These are phyloP conservation scores for Rhazya stricta DNA, from an alignment of 257 asterid species.

Conservation along the genomic window DNA sequence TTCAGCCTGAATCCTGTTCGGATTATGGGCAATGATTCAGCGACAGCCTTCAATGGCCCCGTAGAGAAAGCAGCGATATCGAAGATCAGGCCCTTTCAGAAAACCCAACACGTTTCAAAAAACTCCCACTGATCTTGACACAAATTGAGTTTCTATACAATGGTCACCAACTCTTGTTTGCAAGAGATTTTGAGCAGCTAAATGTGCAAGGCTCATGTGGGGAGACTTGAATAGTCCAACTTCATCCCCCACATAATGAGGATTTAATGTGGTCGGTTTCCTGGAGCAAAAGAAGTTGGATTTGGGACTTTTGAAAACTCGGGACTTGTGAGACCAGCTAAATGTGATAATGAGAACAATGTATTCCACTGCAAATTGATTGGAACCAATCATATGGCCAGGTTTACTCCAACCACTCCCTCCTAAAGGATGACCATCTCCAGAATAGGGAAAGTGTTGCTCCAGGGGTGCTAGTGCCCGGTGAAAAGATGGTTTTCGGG, in stretches of 20 bases:
- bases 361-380: not conserved
- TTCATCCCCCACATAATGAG: slow-evolving; percentile 22
- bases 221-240: slow-evolving; percentile 24
- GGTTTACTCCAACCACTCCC: slow-evolving; percentile 25
- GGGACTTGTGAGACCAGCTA: slow-evolving; percentile 22
- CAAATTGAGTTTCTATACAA: slow-evolving; percentile 30
- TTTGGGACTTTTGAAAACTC: slow-evolving; percentile 25
- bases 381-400: slow-evolving; percentile 44
- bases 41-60: too few species aligned
- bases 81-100: too few species aligned
- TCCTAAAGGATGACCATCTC: slow-evolving; percentile 50
- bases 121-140: slow-evolving; percentile 46
- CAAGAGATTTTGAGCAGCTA: slow-evolving; percentile 19
- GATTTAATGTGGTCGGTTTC: slow-evolving; percentile 18
- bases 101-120: too few species aligned
- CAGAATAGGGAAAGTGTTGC: slow-evolving; percentile 44
- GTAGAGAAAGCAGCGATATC: too few species aligned
- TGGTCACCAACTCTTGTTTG: slow-evolving; percentile 35
- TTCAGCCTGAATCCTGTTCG: too few species aligned
- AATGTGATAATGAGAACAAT: too few species aligned
- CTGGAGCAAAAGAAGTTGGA: slow-evolving; percentile 17
- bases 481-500: slow-evolving; percentile 28
- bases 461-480: slow-evolving; percentile 40
- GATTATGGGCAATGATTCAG: too few species aligned
- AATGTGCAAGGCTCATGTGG: slow-evolving; percentile 23